Conservation (phyloP, 768 basidiomycete species). For the Agrocybe praecox region DNA sequence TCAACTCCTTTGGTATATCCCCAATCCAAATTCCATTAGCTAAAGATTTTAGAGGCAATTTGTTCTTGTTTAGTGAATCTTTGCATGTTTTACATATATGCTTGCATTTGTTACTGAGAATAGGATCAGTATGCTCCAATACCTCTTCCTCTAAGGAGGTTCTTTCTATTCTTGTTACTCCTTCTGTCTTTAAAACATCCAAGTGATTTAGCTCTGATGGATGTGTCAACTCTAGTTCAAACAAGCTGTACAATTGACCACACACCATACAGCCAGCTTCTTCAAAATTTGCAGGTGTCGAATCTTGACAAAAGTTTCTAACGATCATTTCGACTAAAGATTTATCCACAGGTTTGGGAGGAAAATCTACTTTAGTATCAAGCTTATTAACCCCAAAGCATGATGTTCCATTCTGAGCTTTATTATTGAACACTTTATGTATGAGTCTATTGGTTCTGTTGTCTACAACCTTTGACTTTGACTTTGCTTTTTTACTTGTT, state of each 20-base stretch:
- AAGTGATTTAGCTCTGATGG: not conserved
- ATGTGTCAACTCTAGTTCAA: not conserved
- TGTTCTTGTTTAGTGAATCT: not conserved
- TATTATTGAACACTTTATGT: too few species aligned
- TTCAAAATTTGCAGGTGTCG: not conserved
- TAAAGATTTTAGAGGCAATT: constrained; percentile 24
- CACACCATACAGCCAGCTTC: not conserved
- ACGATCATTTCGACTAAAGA: not conserved
- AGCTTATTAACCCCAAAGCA: too few species aligned
- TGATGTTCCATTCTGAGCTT: too few species aligned
- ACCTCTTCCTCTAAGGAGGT: not conserved
- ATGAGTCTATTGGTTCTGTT: too few species aligned
- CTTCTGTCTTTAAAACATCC: not conserved
- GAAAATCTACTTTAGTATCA: too few species aligned
- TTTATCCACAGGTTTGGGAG: not conserved
- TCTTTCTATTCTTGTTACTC: not conserved
- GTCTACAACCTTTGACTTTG: too few species aligned
- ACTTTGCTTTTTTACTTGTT: too few species aligned
- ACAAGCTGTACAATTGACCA: not conserved
- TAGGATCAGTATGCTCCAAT: not conserved
- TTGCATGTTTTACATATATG: not conserved
- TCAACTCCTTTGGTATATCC: constrained; percentile 26
- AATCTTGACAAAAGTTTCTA: not conserved
- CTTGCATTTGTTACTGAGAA: not conserved
- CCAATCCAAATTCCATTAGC: constrained; percentile 41